phyloP scores from a whole-genome alignment of 108 stramenopile species.

The Fragilariopsis cylindrus region DNA sequence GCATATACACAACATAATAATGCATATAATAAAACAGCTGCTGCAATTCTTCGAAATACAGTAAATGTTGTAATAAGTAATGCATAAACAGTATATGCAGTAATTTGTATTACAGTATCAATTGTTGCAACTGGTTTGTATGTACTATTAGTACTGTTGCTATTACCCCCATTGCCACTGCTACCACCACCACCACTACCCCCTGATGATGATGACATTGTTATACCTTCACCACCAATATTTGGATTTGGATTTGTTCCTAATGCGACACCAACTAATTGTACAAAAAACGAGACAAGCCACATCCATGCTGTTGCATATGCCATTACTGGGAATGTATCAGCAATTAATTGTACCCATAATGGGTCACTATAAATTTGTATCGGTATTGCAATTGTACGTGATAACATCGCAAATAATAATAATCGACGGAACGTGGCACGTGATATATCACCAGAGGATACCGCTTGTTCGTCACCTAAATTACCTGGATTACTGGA shows the following conservation, averaged over 20 bases:
- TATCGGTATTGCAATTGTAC: constrained; percentile 45
- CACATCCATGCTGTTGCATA: constrained; percentile 57
- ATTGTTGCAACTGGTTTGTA: background rate
- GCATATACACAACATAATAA: constrained; percentile 53
- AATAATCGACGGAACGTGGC: constrained; percentile 41
- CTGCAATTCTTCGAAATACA: constrained; percentile 31
- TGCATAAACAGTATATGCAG: constrained; percentile 40
- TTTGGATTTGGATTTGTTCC: constrained; percentile 28
- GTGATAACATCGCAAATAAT: constrained; percentile 35
- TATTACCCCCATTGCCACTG: background rate
- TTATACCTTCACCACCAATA: constrained; percentile 25
- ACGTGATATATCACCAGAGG: constrained; percentile 24
- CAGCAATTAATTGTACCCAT: constrained; percentile 45
- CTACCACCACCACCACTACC: background rate
- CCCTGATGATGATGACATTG: background rate
- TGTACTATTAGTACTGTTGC: background rate
- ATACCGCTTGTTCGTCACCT: constrained; percentile 19
- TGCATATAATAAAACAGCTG: constrained; percentile 45
- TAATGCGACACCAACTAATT: constrained; percentile 48
- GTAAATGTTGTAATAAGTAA: constrained; percentile 30
- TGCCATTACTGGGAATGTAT: constrained; percentile 56
- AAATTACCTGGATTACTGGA: background rate
- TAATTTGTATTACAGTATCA: constrained; percentile 23
- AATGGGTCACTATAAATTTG: constrained; percentile 42
- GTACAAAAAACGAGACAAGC: constrained; percentile 58